These are phyloP conservation scores for Umbilicus rupestris DNA, from an alignment of 164 flowering plant species.

Conservation along the genomic window DNA sequence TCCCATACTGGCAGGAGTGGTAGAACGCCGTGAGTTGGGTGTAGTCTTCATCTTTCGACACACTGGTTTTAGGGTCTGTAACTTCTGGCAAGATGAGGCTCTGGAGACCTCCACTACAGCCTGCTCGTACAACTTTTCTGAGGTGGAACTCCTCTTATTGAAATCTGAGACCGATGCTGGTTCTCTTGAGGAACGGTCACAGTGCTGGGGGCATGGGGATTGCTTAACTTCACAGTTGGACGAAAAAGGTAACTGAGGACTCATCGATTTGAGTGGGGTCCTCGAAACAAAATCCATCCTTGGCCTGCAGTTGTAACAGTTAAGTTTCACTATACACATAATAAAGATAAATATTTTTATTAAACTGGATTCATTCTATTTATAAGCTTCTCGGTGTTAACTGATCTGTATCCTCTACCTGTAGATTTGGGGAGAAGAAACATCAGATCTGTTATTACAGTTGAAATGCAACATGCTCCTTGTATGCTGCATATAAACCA, in stretches of 20 bases:
- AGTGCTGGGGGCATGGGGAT: conserved; percentile 17
- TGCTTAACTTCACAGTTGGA: conserved; percentile 16
- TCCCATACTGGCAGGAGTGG: neutral
- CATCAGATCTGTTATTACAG: conserved; percentile 20
- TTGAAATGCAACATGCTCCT: conserved; percentile 14
- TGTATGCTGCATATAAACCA: conserved; percentile 22
- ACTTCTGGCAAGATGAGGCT: neutral
- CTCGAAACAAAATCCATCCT: conserved; percentile 13
- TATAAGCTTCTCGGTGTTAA: neutral
- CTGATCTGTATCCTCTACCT: neutral
- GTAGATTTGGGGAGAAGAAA: conserved; percentile 23
- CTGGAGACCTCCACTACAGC: conserved; percentile 2
- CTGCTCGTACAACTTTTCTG: conserved; percentile 1
- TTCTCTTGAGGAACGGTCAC: neutral
- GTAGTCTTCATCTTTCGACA: neutral
- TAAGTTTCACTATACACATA: neutral
- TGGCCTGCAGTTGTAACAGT: conserved; percentile 15
- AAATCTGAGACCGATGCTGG: neutral
- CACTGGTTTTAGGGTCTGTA: neutral
- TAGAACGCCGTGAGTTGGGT: neutral
- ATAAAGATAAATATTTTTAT: neutral
- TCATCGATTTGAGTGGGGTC: conserved; percentile 14
- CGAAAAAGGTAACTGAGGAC: conserved; percentile 19
- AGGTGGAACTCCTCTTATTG: conserved; percentile 6
- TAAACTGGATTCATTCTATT: neutral